phyloP scores from a whole-genome alignment of 495 filamentous ascomycete genomes.

The Penicillium silybi region DNA sequence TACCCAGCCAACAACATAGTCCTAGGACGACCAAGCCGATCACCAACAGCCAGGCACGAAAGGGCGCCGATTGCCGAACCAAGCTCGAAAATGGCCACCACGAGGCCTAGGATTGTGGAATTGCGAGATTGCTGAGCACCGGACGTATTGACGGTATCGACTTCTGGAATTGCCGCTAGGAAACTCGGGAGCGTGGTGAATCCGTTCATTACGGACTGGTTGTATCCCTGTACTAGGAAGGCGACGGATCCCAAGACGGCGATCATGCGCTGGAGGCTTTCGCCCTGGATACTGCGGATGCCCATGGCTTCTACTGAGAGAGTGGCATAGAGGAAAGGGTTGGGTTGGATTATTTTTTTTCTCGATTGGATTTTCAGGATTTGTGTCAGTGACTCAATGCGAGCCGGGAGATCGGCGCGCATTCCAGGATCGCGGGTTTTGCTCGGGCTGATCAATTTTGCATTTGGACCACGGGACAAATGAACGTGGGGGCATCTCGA shows the following conservation, averaged over 20 bases:
- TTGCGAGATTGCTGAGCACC: constrained; percentile 7
- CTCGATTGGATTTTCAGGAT: too few relatives aligned
- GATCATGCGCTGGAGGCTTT: constrained; percentile 11
- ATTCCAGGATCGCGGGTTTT: neutral
- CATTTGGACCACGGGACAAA: neutral
- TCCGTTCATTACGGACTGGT: constrained; percentile 20
- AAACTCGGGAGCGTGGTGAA: constrained; percentile 14
- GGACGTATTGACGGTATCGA: constrained; percentile 7
- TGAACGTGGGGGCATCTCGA: neutral
- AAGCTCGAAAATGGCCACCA: constrained; percentile 14
- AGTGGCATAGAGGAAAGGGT: too few relatives aligned
- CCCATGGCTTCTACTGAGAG: neutral
- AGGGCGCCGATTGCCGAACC: constrained; percentile 13
- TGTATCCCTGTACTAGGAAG: constrained; percentile 19
- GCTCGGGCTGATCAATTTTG: neutral
- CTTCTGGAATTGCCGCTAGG: constrained; percentile 8
- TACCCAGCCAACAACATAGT: constrained; percentile 8
- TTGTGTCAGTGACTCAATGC: neutral
- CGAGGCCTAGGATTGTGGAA: constrained; percentile 7
- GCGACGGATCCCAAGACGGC: constrained; percentile 17
- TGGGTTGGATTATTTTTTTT: too few relatives aligned
- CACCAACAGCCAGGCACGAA: constrained; percentile 9
- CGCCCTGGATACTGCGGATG: constrained; percentile 5
- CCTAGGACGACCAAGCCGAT: constrained; percentile 8
- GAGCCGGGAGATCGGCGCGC: neutral